Percentiles rank a stretch among this genome's conserved stretches.
phyloP scores from a whole-genome alignment of 495 filamentous ascomycete species.

The Hypoxylon lenormandii region DNA sequence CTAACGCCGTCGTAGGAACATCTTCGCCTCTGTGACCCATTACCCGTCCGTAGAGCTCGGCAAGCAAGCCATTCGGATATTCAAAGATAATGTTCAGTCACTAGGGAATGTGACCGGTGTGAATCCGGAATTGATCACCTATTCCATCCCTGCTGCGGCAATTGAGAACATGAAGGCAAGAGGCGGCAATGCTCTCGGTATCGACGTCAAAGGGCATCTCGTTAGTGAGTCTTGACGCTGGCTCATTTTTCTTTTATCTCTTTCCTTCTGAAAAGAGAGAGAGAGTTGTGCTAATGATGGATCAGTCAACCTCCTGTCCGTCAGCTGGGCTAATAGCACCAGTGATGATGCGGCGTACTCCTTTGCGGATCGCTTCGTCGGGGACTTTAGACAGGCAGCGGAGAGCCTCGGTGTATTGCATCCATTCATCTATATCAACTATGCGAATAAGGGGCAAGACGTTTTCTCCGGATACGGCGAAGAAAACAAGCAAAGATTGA shows the following conservation, averaged over 20 bases:
- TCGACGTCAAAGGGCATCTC: neutral
- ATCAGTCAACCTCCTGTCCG: neutral
- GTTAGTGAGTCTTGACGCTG: neutral
- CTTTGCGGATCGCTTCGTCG: neutral
- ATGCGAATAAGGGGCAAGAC: neutral
- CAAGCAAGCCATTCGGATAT: neutral
- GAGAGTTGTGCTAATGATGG: neutral
- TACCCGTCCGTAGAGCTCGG: neutral
- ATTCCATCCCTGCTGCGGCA: neutral
- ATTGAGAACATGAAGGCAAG: neutral
- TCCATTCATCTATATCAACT: neutral
- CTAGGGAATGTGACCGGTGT: neutral
- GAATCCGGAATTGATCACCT: neutral
- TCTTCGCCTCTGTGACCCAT: neutral
- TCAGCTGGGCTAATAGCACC: neutral
- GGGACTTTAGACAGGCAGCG: neutral
- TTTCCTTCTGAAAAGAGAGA: too few species aligned
- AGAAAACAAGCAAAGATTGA: neutral
- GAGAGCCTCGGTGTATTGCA: neutral
- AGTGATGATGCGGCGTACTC: neutral
- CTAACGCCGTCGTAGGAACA: neutral
- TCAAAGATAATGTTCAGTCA: neutral
- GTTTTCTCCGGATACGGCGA: neutral
- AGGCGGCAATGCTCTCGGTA: neutral
- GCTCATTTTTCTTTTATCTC: too few species aligned